Percentiles rank a stretch among this genome's conserved stretches.
Conservation (phyloP, 2,329 filamentous ascomycete species). For the Hirsutella thompsonii region DNA sequence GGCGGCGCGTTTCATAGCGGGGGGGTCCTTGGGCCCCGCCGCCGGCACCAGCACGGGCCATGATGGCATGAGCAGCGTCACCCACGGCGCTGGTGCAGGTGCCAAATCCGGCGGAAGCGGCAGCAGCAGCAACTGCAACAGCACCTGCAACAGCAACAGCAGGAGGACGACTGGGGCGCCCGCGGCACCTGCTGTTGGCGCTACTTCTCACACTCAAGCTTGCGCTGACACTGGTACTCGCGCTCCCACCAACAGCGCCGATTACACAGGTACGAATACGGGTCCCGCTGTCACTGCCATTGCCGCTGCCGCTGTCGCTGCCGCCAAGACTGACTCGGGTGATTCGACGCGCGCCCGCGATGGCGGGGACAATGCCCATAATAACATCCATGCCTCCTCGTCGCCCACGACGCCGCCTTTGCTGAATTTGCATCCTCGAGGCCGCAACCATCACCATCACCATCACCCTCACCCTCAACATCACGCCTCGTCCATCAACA, state of each 20-base stretch:
- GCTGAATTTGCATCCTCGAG: background rate
- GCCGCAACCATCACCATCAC: slow-evolving; percentile 5
- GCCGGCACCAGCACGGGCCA: slow-evolving; percentile 7
- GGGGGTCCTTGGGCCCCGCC: slow-evolving; percentile 11
- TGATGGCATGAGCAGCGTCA: slow-evolving; percentile 3
- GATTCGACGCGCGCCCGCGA: background rate
- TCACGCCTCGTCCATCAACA: background rate
- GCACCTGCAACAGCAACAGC: background rate
- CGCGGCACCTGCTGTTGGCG: no score
- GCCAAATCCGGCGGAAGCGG: background rate
- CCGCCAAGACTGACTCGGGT: slow-evolving; percentile 1
- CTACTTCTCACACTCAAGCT: no score
- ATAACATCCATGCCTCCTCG: background rate
- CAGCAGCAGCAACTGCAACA: background rate
- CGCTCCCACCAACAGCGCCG: no score
- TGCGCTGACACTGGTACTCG: no score
- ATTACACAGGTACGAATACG: no score
- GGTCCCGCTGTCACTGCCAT: background rate
- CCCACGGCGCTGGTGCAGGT: background rate
- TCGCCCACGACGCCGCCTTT: background rate
- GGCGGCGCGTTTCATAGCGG: slow-evolving; percentile 15
- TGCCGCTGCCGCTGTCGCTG: slow-evolving; percentile 5
- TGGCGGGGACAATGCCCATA: background rate
- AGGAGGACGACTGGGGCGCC: no score
- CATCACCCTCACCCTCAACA: no score